These are phyloP conservation scores for Puccinia coronata DNA, from an alignment of 1,284 basidiomycete species.

Conservation along the genomic window DNA sequence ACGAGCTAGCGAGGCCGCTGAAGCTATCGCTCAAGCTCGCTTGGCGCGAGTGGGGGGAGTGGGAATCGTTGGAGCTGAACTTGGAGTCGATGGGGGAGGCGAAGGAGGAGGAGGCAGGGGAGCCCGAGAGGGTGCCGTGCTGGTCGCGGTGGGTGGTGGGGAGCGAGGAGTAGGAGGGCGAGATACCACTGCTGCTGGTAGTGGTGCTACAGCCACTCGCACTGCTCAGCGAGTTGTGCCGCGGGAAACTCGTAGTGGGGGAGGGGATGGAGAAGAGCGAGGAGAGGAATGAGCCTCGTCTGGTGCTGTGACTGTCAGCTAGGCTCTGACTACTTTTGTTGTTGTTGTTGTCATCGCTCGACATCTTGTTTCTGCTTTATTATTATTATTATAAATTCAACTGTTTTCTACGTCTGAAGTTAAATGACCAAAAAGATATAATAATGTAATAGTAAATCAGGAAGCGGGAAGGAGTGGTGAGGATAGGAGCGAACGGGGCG, in stretches of 20 bases:
- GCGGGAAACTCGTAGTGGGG: not conserved
- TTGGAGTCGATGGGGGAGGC: not conserved
- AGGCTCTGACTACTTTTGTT: not conserved
- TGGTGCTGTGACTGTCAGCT: no score
- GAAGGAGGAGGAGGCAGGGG: not conserved
- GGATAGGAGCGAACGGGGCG: no score
- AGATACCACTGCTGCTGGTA: not conserved
- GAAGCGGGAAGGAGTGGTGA: no score
- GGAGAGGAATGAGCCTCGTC: not conserved
- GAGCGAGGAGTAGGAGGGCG: slow-evolving; percentile 6
- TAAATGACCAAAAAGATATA: no score
- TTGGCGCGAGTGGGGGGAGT: slow-evolving; percentile 14
- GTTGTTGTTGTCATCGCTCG: no score
- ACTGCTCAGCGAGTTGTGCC: slow-evolving; percentile 13
- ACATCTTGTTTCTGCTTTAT: no score
- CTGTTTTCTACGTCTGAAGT: no score
- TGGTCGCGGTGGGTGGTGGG: not conserved
- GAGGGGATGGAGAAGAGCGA: slow-evolving; percentile 4
- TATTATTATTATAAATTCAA: no score
- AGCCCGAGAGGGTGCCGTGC: not conserved
- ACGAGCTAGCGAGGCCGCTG: not conserved
- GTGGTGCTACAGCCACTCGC: no score
- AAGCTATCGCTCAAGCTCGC: not conserved
- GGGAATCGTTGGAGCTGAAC: not conserved
- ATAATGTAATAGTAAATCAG: no score